Percentiles rank a stretch among this genome's conserved stretches.
Conservation (phyloP, 2,329 filamentous ascomycete species). For the Trichophyton benhamiae region DNA sequence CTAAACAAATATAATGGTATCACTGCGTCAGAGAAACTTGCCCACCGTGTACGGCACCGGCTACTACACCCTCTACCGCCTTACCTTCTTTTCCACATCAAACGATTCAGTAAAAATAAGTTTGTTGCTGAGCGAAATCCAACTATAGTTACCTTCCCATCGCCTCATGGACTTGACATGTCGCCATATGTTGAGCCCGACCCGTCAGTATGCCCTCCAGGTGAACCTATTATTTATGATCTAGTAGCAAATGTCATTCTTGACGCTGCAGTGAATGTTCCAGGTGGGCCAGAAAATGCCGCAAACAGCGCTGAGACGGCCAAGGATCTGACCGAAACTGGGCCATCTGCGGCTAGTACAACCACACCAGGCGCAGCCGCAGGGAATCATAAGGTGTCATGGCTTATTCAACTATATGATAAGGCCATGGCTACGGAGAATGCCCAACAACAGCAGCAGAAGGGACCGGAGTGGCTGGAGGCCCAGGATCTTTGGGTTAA, state of each 20-base stretch:
- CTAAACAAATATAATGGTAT: conserved; percentile 87
- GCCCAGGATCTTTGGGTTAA: conserved; percentile 92
- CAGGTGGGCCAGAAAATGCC: conserved; percentile 46
- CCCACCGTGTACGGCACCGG: conserved; percentile 78
- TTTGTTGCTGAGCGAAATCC: conserved; percentile 94
- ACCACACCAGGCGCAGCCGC: conserved; percentile 58
- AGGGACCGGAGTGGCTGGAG: conserved; percentile 72
- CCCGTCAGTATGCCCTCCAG: conserved; percentile 53
- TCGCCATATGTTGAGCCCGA: conserved; percentile 84
- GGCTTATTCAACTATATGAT: conserved; percentile 83
- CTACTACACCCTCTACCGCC: conserved; percentile 83
- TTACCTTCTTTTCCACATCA: conserved; percentile 86
- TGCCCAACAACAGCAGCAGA: conserved; percentile 23
- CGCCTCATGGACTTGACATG: conserved; percentile 70
- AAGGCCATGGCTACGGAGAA: conserved; percentile 45
- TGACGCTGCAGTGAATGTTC: conserved; percentile 43
- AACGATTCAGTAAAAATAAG: conserved; percentile 93
- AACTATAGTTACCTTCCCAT: conserved; percentile 93
- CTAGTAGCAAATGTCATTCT: conserved; percentile 80
- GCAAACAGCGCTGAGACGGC: conserved; percentile 18
- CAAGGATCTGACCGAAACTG: conserved; percentile 28
- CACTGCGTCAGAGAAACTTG: conserved; percentile 74
- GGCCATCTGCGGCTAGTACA: conserved; percentile 12
- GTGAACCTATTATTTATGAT: conserved; percentile 87
- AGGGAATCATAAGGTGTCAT: conserved; percentile 82